A percentile compares a stretch with the other conserved stretches of the same genome.
These are phyloP conservation scores for Picochlorum sp. DNA, from an alignment of 139 green algal species.

Conservation along the genomic window DNA sequence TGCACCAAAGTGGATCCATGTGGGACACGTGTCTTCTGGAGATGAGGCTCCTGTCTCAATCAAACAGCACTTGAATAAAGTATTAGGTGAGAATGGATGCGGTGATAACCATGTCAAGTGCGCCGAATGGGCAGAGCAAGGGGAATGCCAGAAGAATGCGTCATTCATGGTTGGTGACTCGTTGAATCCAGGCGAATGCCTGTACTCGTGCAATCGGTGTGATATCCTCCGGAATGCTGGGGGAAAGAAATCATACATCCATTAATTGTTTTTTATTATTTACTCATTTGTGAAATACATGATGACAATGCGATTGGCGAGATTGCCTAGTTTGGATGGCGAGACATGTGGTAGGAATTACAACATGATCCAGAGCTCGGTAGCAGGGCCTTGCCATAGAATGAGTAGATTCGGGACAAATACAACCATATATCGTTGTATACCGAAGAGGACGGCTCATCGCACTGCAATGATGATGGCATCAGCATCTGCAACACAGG, in stretches of 20 bases:
- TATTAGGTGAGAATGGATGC: constrained; percentile 4
- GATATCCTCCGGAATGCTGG: constrained; percentile 4
- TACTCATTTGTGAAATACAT: too few relatives aligned
- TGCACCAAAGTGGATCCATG: constrained; percentile 45
- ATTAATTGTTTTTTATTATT: too few relatives aligned
- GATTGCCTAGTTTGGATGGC: too few relatives aligned
- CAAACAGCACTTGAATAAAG: constrained; percentile 6
- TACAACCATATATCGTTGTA: too few relatives aligned
- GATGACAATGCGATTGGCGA: too few relatives aligned
- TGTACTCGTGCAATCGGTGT: constrained; percentile 15
- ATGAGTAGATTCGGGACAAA: too few relatives aligned
- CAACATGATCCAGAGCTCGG: too few relatives aligned
- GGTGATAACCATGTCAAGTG: constrained; percentile 13
- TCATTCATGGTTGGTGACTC: constrained; percentile 24
- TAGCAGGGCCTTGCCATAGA: too few relatives aligned
- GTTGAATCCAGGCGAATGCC: constrained; percentile 10
- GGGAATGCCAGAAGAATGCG: constrained; percentile 28
- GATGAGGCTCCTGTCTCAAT: not conserved
- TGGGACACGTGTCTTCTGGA: constrained; percentile 9
- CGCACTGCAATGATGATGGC: too few relatives aligned
- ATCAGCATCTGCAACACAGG: too few relatives aligned
- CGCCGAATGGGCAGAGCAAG: constrained; percentile 13
- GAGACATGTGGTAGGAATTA: too few relatives aligned
- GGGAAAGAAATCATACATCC: constrained; percentile 4
- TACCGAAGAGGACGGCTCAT: too few relatives aligned